These are phyloP conservation scores for Alloteropsis semialata DNA, from an alignment of 176 grass and related monocot species.

Conservation along the genomic window DNA sequence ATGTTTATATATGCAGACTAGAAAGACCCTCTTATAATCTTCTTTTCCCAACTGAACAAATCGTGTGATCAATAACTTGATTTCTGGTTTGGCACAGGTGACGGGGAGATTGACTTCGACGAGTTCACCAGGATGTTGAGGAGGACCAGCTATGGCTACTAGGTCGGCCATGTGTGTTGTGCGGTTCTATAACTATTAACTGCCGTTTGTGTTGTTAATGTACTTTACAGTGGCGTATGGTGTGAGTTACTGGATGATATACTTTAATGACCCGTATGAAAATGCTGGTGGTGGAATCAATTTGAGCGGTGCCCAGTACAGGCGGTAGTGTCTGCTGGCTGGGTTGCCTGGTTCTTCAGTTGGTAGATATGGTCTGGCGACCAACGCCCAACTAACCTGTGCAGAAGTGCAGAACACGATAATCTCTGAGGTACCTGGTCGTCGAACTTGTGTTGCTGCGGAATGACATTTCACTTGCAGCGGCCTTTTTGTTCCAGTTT, in stretches of 20 bases:
- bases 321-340: not conserved
- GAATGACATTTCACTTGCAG: too few relatives aligned
- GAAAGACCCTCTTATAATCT: not conserved
- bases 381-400: not conserved
- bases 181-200: conserved; percentile 22
- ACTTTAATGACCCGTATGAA: not conserved
- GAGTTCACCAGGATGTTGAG: conserved; percentile 85
- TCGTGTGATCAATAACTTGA: not conserved
- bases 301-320: not conserved
- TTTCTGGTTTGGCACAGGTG: conserved; percentile 44
- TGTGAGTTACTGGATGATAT: not conserved
- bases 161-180: not conserved
- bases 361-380: not conserved
- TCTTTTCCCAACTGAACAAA: not conserved
- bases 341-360: not conserved
- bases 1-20: not conserved
- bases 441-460: too few relatives aligned
- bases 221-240: not conserved
- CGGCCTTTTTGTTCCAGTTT: too few relatives aligned
- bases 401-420: not conserved
- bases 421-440: too few relatives aligned
- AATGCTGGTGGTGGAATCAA: not conserved
- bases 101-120: conserved; percentile 75
- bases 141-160: conserved; percentile 66
- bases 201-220: not conserved